Evolutionary conservation across 192 early-diverging fungal species (phyloP).

Genomic region (Backusella psychrophila): DNA sequence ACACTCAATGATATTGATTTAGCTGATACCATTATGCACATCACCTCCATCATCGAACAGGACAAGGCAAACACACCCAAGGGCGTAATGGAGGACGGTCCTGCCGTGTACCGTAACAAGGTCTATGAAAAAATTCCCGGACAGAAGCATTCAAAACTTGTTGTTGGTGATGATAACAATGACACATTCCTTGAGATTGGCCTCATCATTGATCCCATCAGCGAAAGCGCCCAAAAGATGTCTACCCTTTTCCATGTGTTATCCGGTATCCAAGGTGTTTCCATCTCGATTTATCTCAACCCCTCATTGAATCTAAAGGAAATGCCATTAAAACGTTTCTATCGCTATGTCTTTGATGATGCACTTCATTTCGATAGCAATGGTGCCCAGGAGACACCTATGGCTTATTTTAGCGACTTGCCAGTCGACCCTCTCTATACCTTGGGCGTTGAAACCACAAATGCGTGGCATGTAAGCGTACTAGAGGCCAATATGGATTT

Average conservation of each 20-base stretch:
- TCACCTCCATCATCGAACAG: not conserved
- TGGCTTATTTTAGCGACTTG: constrained; percentile 69
- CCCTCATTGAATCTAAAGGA: constrained; percentile 54
- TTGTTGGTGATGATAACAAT: constrained; percentile 13
- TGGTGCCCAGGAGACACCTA: constrained; percentile 32
- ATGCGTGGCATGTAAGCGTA: constrained; percentile 88
- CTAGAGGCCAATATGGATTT: constrained; percentile 81
- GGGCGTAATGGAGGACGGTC: not conserved
- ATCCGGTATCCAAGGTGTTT: constrained; percentile 58
- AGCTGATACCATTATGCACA: not conserved
- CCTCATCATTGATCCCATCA: constrained; percentile 77
- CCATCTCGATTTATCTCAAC: constrained; percentile 68
- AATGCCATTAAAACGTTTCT: constrained; percentile 85
- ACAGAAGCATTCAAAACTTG: constrained; percentile 3
- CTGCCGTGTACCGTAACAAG: constrained; percentile 8
- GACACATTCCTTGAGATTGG: constrained; percentile 40
- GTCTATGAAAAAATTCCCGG: constrained; percentile 15
- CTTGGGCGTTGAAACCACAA: constrained; percentile 83
- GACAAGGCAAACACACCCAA: not conserved
- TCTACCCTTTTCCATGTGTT: constrained; percentile 68
- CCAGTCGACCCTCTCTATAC: constrained; percentile 83
- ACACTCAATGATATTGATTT: not conserved
- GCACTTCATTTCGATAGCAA: constrained; percentile 61
- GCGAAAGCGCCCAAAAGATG: constrained; percentile 77
- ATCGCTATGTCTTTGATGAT: constrained; percentile 76